Conservation (phyloP, 2,329 filamentous ascomycete genomes). For the Hysterium pulicare region DNA sequence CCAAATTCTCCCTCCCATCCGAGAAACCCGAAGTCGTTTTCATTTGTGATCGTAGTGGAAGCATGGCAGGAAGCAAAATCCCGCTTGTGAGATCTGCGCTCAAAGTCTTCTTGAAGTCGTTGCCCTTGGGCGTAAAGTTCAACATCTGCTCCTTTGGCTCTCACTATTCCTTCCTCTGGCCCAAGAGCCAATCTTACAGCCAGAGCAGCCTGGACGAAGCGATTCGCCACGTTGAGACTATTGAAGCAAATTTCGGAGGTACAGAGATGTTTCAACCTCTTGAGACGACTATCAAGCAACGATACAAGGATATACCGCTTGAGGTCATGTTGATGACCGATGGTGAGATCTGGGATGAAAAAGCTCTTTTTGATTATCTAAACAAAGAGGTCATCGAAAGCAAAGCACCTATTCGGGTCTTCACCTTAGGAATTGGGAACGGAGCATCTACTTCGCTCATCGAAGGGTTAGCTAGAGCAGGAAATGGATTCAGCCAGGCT, state of each 20-base stretch:
- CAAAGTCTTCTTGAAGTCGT: constrained; percentile 62
- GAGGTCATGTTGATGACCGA: constrained; percentile 58
- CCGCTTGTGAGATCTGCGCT: constrained; percentile 54
- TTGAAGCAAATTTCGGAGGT: constrained; percentile 51
- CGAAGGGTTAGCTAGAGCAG: constrained; percentile 57
- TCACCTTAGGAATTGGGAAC: constrained; percentile 55
- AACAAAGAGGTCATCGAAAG: constrained; percentile 41
- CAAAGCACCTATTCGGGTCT: constrained; percentile 51
- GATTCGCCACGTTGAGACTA: constrained; percentile 39
- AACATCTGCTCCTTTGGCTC: constrained; percentile 68
- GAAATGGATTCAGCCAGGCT: constrained; percentile 59
- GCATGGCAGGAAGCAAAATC: constrained; percentile 56
- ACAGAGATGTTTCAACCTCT: constrained; percentile 53
- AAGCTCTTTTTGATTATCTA: constrained; percentile 48
- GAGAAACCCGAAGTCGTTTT: constrained; percentile 65
- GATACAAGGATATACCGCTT: constrained; percentile 45
- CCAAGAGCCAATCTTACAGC: constrained; percentile 46
- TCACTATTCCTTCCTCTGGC: constrained; percentile 46
- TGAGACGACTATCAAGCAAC: constrained; percentile 44
- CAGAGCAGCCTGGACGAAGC: constrained; percentile 45
- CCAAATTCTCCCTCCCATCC: constrained; percentile 61
- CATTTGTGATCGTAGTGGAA: constrained; percentile 68
- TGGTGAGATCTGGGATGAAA: constrained; percentile 52
- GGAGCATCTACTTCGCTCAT: constrained; percentile 56
- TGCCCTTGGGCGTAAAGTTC: constrained; percentile 63